Conservation (phyloP, 148 eudicot species). For the Mesembryanthemum crystallinum region DNA sequence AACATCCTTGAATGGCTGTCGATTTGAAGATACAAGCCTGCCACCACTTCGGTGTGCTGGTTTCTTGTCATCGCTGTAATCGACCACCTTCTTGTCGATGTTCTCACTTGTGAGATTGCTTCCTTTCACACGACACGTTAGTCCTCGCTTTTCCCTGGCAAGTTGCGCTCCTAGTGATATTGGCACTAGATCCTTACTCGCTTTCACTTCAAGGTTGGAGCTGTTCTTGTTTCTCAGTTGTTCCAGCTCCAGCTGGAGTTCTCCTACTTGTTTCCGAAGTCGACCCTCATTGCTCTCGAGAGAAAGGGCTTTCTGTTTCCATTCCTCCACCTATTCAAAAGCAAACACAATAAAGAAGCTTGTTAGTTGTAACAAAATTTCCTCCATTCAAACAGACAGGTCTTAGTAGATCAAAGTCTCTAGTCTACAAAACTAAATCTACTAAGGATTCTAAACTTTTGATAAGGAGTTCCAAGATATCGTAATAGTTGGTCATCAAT, state of each 20-base stretch:
- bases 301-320: conserved; percentile 56
- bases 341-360: background rate
- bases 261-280: conserved; percentile 43
- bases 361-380: no score
- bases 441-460: no score
- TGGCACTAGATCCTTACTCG: conserved; percentile 23
- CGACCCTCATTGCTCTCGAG: conserved; percentile 47
- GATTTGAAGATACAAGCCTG: conserved; percentile 25
- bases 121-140: conserved; percentile 49
- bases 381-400: no score
- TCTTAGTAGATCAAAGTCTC: no score
- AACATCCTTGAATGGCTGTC: conserved; percentile 61
- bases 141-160: conserved; percentile 58
- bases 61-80: conserved; percentile 29
- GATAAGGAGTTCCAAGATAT: no score
- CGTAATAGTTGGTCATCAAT: no score
- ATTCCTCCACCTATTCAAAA: conserved; percentile 57
- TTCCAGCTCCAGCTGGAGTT: conserved; percentile 40
- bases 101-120: conserved; percentile 25
- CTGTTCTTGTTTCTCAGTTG: conserved; percentile 28
- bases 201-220: conserved; percentile 17
- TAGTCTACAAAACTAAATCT: no score
- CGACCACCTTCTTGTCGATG: conserved; percentile 21
- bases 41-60: conserved; percentile 22
- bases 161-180: conserved; percentile 57